Evolutionary conservation across 345 rosid genomes (phyloP).

Genomic region (Linum trigynum): DNA sequence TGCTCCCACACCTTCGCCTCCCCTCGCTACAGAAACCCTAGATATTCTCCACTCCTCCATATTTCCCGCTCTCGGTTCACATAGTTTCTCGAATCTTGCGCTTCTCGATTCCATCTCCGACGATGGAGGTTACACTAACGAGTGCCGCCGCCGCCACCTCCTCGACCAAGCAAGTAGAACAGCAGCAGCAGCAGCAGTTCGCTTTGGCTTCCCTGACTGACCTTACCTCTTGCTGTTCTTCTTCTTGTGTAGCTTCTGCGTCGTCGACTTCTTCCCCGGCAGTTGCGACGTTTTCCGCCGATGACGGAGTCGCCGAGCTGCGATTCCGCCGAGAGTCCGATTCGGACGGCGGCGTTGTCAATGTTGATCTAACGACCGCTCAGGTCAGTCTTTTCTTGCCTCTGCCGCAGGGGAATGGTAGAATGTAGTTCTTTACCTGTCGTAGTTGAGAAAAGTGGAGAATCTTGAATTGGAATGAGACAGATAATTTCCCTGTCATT

Average conservation of each 20-base stretch:
- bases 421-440: not conserved
- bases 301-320: slow-evolving; percentile 44
- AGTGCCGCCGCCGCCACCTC: not conserved
- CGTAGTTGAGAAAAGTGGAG: not conserved
- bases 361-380: slow-evolving; percentile 37
- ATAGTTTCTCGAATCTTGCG: not conserved
- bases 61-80: not conserved
- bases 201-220: slow-evolving; percentile 46
- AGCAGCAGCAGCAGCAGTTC: slow-evolving; percentile 35
- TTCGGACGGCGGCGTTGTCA: slow-evolving; percentile 22
- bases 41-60: not conserved
- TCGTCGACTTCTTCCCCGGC: slow-evolving; percentile 25
- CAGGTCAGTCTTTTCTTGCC: slow-evolving; percentile 32
- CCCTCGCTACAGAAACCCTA: slow-evolving; percentile 20
- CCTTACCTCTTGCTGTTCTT: slow-evolving; percentile 38
- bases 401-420: not conserved
- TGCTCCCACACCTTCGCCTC: slow-evolving; percentile 6
- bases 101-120: not conserved
- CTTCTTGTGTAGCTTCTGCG: slow-evolving; percentile 19
- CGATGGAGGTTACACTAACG: slow-evolving; percentile 19
- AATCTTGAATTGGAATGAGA: not conserved
- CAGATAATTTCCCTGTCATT: slow-evolving; percentile 8
- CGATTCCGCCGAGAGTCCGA: slow-evolving; percentile 39
- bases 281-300: slow-evolving; percentile 46
- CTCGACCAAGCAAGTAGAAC: slow-evolving; percentile 17